Evolutionary conservation across 768 basidiomycete genomes (phyloP), one percentile per base, ranked within the genome.

Genomic region (Xerocomus potaroensis): DNA sequence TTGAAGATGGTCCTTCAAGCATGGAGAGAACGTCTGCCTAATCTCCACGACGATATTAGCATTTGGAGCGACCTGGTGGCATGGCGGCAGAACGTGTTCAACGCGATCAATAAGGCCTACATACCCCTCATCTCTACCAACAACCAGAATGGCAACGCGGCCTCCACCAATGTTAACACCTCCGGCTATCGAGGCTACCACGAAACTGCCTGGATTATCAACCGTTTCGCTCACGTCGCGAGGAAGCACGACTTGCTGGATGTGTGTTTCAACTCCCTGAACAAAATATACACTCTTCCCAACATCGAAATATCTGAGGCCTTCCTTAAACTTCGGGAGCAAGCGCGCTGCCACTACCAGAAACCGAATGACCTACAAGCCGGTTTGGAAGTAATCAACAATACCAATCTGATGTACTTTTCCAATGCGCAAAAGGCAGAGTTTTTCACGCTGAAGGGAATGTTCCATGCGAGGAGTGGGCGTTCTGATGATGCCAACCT

Each of bases 261-360:
- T 39, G 96, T 96, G 32, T 98, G 96, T 72, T 91, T 91, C 69
- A 89, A 79, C 5, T 88, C 89, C 2, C 75, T 99, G 59, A 93
- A 87, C 66, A 97, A 93, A 70, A 99, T 99, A 54, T 99, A 99
- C 68, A 94, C 92, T 0, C 74, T 99, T 16, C 96, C 96, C 18
- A 99, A 99, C 64, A 99, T 99, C 67, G 96, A 99, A 70, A 99
- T 99, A 50, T 95, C 96, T 3, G 96, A 99, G 64, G 96, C 96
- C 1, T 99, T 99, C 75, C 74, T 99, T 48, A 99, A 99, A 67
- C 80, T 99, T 24, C 84, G 96, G 39, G 96, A 99, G 66, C 96
- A 99, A 68, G 96, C 96, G 6, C 86, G 94, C 29, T 97, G 95
- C 58, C 93, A 96, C 71, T 97, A 95, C 67, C 94, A 96, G 65